These are phyloP conservation scores for Emmonsia crescens DNA, from an alignment of 2,329 filamentous ascomycete species.

Conservation along the genomic window DNA sequence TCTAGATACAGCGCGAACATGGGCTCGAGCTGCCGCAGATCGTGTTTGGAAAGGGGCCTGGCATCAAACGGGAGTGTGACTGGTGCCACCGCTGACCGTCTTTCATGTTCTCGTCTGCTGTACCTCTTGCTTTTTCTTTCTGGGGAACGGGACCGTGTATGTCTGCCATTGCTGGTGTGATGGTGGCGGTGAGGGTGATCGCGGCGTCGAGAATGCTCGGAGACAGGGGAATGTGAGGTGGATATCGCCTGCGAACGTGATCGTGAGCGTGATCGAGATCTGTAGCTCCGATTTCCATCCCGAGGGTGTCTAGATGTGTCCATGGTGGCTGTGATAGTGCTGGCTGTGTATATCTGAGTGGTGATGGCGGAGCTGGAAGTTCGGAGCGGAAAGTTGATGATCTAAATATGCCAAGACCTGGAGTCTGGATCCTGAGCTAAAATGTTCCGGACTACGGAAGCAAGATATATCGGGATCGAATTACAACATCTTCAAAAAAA, in stretches of 20 bases:
- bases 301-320: background rate
- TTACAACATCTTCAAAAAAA: background rate
- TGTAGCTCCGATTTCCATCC: background rate
- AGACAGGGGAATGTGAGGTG: slow-evolving; percentile 24
- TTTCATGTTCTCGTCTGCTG: slow-evolving; percentile 6
- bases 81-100: slow-evolving; percentile 13
- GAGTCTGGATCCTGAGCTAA: background rate
- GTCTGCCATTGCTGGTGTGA: slow-evolving; percentile 12
- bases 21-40: slow-evolving; percentile 54
- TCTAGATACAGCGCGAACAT: slow-evolving; percentile 78
- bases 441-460: background rate
- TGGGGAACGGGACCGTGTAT: slow-evolving; percentile 12
- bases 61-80: slow-evolving; percentile 54
- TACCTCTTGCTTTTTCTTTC: slow-evolving; percentile 3
- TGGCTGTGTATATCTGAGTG: background rate
- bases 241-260: slow-evolving; percentile 24
- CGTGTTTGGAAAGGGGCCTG: slow-evolving; percentile 54
- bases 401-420: background rate
- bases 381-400: background rate
- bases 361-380: background rate
- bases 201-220: slow-evolving; percentile 16
- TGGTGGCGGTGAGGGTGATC: slow-evolving; percentile 25
- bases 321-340: background rate
- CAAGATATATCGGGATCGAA: background rate
- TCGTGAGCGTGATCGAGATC: slow-evolving; percentile 8